phyloP scores from a whole-genome alignment of 2,329 filamentous ascomycete genomes.

The Fusarium concolor region DNA sequence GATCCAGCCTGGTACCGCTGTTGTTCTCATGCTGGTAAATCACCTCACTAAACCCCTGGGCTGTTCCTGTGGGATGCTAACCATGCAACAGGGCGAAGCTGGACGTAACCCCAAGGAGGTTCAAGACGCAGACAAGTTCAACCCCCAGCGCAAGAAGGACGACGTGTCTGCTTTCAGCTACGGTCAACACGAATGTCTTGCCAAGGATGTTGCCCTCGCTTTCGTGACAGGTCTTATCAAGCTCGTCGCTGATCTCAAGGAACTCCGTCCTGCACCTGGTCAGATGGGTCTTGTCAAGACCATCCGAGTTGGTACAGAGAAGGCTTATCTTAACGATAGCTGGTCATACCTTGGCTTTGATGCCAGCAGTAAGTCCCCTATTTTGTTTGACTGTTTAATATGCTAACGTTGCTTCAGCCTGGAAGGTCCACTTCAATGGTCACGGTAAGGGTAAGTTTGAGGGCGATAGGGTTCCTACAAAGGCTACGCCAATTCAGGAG shows the following conservation, averaged over 20 bases:
- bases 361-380: slow-evolving; percentile 56
- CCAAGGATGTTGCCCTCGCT: slow-evolving; percentile 54
- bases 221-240: slow-evolving; percentile 58
- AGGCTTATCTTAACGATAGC: slow-evolving; percentile 60
- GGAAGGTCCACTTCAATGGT: slow-evolving; percentile 55
- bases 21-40: slow-evolving; percentile 57
- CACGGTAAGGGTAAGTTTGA: slow-evolving; percentile 51
- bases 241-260: slow-evolving; percentile 56
- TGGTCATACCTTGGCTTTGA: slow-evolving; percentile 60
- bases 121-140: slow-evolving; percentile 54
- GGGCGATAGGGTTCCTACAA: slow-evolving; percentile 47
- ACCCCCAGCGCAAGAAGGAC: slow-evolving; percentile 54
- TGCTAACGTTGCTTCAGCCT: slow-evolving; percentile 44
- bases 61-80: slow-evolving; percentile 16
- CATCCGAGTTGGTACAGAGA: slow-evolving; percentile 54
- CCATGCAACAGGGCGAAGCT: slow-evolving; percentile 49
- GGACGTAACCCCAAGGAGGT: slow-evolving; percentile 55
- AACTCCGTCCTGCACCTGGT: slow-evolving; percentile 59
- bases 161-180: slow-evolving; percentile 59
- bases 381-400: rapidly evolving
- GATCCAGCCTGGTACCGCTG: slow-evolving; percentile 54
- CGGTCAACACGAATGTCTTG: slow-evolving; percentile 61
- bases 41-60: rapidly evolving
- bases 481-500: slow-evolving; percentile 44
- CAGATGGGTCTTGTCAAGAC: slow-evolving; percentile 60